phyloP scores from a whole-genome alignment of 208 protist species.

The Trypanosoma avium region DNA sequence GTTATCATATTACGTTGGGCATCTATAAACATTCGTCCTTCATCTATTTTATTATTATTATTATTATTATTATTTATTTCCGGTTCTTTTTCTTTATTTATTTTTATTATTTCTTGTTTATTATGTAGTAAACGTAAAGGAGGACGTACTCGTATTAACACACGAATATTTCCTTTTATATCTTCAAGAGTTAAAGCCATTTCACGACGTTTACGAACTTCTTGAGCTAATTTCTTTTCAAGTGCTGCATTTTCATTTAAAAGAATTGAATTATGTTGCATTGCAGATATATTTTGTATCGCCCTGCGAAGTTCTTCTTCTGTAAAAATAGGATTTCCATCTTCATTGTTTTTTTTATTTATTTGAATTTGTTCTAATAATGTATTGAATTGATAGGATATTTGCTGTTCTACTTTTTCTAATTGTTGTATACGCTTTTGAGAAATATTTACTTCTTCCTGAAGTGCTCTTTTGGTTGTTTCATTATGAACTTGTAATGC shows the following conservation, averaged over 20 bases:
- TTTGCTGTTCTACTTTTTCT: slow-evolving; percentile 9
- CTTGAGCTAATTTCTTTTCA: slow-evolving; percentile 1
- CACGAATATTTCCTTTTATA: slow-evolving; percentile 29
- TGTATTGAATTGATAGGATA: slow-evolving; percentile 4
- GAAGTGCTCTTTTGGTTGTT: slow-evolving; percentile 1
- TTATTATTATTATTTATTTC: neutral
- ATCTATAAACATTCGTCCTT: slow-evolving; percentile 10
- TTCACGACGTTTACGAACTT: slow-evolving; percentile 7
- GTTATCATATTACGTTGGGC: slow-evolving; percentile 4
- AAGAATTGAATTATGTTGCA: neutral
- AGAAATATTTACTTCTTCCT: slow-evolving; percentile 12
- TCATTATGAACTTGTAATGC: slow-evolving; percentile 18
- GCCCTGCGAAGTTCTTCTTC: slow-evolving; percentile 6
- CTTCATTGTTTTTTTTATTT: neutral
- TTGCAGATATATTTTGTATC: neutral
- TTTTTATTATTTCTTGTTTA: neutral
- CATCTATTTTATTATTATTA: neutral
- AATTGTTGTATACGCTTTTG: neutral
- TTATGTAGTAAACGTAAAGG: slow-evolving; percentile 9
- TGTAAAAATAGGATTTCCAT: neutral
- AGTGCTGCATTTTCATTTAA: slow-evolving; percentile 9
- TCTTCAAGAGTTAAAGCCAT: slow-evolving; percentile 14
- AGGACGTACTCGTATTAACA: slow-evolving; percentile 23
- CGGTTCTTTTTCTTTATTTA: neutral
- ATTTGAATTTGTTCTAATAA: neutral